phyloP scores from a whole-genome alignment of 805 yeast species.

The Ogataea ganodermae region DNA sequence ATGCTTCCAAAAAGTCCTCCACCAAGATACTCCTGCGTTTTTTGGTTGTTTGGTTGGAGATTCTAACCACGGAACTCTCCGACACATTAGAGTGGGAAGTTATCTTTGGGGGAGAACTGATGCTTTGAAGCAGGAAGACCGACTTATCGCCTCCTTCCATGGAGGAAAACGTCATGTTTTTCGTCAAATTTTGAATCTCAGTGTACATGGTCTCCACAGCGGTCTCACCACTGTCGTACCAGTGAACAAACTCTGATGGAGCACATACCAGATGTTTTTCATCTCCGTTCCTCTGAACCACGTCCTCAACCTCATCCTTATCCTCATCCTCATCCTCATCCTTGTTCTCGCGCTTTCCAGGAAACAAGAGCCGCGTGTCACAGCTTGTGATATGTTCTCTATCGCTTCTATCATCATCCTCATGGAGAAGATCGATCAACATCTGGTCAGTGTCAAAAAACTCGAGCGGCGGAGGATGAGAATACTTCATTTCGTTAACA shows the following conservation, averaged over 20 bases:
- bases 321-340: not conserved
- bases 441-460: conserved; percentile 2
- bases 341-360: not conserved
- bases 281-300: too few species aligned
- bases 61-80: not conserved
- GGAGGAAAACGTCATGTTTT: conserved; percentile 1
- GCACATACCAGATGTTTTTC: not conserved
- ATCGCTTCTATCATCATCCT: not conserved
- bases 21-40: conserved; percentile 13
- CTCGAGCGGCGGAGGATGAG: not conserved
- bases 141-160: conserved; percentile 3
- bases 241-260: not conserved
- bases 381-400: not conserved
- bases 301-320: not conserved
- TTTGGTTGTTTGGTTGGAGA: not conserved
- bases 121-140: not conserved
- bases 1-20: conserved; percentile 15
- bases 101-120: not conserved
- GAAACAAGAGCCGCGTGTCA: not conserved
- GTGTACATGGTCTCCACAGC: not conserved
- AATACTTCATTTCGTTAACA: not conserved
- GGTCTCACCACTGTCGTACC: not conserved
- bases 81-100: not conserved
- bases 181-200: conserved; percentile 4
- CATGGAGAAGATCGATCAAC: not conserved